Evolutionary conservation across 1,139 yeast genomes (phyloP).

Genomic region (Hansenula sp.): DNA sequence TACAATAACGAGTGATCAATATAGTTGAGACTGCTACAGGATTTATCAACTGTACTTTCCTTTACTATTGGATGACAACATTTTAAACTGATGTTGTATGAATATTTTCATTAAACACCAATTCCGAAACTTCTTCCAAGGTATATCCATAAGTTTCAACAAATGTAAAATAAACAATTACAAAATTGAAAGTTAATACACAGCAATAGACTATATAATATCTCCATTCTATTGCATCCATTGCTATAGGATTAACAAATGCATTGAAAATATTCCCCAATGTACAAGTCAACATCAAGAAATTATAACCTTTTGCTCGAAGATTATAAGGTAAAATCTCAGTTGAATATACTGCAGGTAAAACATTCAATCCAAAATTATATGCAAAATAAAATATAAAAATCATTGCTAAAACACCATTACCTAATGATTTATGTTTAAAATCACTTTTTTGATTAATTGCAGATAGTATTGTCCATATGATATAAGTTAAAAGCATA

Average conservation of each 20-base stretch:
- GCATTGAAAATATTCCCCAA: conserved; percentile 33
- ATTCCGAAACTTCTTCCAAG: conserved; percentile 47
- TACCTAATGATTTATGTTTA: conserved; percentile 25
- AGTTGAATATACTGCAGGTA: conserved; percentile 30
- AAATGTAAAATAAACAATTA: conserved; percentile 36
- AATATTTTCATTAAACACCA: conserved; percentile 5
- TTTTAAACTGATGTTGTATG: no score
- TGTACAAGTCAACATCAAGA: conserved; percentile 28
- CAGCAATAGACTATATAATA: conserved; percentile 52
- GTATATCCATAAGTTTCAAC: conserved; percentile 51
- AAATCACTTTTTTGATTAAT: conserved; percentile 24
- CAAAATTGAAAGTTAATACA: conserved; percentile 33
- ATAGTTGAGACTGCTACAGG: no score
- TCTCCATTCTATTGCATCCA: conserved; percentile 55
- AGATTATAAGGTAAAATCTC: conserved; percentile 36
- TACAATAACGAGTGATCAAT: no score
- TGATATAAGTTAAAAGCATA: conserved; percentile 27
- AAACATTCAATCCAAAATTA: conserved; percentile 28
- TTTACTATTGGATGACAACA: no score
- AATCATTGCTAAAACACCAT: conserved; percentile 34
- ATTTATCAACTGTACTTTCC: no score
- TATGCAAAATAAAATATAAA: conserved; percentile 31
- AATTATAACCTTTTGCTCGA: conserved; percentile 30
- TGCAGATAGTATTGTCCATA: conserved; percentile 34
- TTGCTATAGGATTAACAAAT: conserved; percentile 55